A percentile compares a stretch with the other conserved stretches of the same genome.
phyloP scores from a whole-genome alignment of 352 stramenopile genomes.

The Paralagenidium karlingii region DNA sequence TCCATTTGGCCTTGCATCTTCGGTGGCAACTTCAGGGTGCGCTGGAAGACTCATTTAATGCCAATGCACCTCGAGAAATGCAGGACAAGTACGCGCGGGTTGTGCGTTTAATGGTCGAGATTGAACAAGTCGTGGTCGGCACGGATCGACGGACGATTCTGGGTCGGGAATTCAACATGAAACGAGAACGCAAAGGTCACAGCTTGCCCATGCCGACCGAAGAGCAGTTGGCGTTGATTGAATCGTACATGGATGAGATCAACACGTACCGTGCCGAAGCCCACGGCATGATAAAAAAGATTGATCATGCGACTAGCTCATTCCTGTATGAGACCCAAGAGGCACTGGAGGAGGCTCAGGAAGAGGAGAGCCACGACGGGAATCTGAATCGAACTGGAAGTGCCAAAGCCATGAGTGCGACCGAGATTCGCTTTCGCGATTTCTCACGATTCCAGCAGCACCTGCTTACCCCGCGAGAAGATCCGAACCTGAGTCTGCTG shows the following conservation, averaged over 20 bases:
- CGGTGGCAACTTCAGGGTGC: slow-evolving; percentile 81
- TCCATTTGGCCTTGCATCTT: slow-evolving; percentile 71
- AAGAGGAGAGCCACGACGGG: not conserved
- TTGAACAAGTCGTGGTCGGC: slow-evolving; percentile 74
- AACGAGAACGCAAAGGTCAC: not conserved
- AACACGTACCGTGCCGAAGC: slow-evolving; percentile 29
- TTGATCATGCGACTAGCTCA: not conserved
- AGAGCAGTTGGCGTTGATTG: slow-evolving; percentile 72
- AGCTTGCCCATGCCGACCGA: slow-evolving; percentile 62
- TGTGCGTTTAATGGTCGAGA: slow-evolving; percentile 74
- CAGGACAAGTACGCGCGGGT: slow-evolving; percentile 80
- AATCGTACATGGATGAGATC: slow-evolving; percentile 70
- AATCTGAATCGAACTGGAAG: no score
- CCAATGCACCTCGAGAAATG: slow-evolving; percentile 63
- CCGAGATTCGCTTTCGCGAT: slow-evolving; percentile 63
- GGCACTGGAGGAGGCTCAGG: slow-evolving; percentile 4
- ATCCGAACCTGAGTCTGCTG: slow-evolving; percentile 18
- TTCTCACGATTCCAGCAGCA: slow-evolving; percentile 83
- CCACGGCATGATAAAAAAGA: not conserved
- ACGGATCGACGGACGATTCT: slow-evolving; percentile 52
- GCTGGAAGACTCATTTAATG: slow-evolving; percentile 74
- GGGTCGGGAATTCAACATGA: slow-evolving; percentile 26
- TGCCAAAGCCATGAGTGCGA: not conserved
- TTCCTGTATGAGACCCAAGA: slow-evolving; percentile 27
- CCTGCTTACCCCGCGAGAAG: slow-evolving; percentile 59